Conservation (phyloP, 768 basidiomycete genomes). For the Termitomyces sp. region DNA sequence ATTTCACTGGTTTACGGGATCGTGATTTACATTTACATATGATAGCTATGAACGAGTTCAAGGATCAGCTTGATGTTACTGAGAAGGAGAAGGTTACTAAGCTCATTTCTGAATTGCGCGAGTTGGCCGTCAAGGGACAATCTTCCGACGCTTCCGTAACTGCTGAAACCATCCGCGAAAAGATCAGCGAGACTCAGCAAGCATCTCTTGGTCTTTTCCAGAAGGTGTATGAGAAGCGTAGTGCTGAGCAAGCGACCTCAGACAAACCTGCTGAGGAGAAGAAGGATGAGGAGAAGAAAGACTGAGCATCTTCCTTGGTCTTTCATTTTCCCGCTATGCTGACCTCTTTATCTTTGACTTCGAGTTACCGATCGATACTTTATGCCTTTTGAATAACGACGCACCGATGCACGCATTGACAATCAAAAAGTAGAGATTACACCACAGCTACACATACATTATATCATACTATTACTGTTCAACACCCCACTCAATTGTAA, state of each 20-base stretch:
- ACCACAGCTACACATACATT: constrained; percentile 6
- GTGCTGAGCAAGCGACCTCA: constrained; percentile 56
- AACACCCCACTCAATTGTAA: constrained; percentile 13
- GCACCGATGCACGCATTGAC: constrained; percentile 11
- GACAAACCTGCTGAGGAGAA: constrained; percentile 33
- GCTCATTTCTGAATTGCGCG: constrained; percentile 82
- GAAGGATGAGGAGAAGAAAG: constrained; percentile 80
- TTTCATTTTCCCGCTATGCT: neutral
- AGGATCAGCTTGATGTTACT: constrained; percentile 86
- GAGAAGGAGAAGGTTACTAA: constrained; percentile 94
- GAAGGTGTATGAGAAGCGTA: constrained; percentile 93
- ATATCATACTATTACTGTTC: constrained; percentile 5
- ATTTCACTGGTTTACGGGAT: neutral
- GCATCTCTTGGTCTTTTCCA: constrained; percentile 97
- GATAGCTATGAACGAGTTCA: constrained; percentile 92
- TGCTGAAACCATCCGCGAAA: constrained; percentile 84
- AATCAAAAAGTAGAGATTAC: constrained; percentile 12
- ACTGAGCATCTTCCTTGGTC: constrained; percentile 35
- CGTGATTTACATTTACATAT: neutral
- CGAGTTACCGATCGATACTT: constrained; percentile 1
- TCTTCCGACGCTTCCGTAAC: constrained; percentile 75
- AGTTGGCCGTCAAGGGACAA: constrained; percentile 86
- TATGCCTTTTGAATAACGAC: constrained; percentile 8
- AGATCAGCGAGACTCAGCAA: constrained; percentile 90
- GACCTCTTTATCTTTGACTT: neutral